phyloP scores from a whole-genome alignment of 495 filamentous ascomycete species.

The Podospora fimiseda region DNA sequence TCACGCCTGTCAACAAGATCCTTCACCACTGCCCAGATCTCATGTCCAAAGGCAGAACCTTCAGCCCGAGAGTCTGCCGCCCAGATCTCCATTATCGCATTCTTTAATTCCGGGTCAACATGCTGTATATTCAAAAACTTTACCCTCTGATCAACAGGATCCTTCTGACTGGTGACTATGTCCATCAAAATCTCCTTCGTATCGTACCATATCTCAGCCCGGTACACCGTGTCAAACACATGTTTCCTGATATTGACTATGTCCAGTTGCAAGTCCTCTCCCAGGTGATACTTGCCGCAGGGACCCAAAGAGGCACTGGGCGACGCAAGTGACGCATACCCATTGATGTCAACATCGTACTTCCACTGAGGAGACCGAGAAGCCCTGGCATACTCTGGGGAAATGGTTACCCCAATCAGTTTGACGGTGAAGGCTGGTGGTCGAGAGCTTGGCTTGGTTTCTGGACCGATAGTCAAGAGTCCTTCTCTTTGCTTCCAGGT shows the following conservation, averaged over 20 bases:
- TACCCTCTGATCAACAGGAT: slow-evolving; percentile 22
- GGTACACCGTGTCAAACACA: slow-evolving; percentile 30
- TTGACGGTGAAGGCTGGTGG: slow-evolving; percentile 19
- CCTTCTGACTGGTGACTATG: slow-evolving; percentile 19
- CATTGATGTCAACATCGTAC: slow-evolving; percentile 9
- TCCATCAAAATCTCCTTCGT: slow-evolving; percentile 38
- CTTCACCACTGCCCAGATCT: slow-evolving; percentile 13
- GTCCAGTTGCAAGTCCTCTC: slow-evolving; percentile 29
- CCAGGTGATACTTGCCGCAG: slow-evolving; percentile 30
- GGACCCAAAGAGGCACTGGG: no score
- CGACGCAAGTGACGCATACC: slow-evolving; percentile 12
- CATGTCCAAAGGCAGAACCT: slow-evolving; percentile 12
- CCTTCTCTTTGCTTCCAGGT: slow-evolving; percentile 21
- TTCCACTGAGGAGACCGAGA: not conserved
- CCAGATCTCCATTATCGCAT: slow-evolving; percentile 40
- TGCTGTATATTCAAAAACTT: slow-evolving; percentile 28
- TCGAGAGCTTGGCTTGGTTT: slow-evolving; percentile 14
- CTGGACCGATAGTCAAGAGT: slow-evolving; percentile 20
- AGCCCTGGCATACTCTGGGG: slow-evolving; percentile 1
- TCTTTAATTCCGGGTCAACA: slow-evolving; percentile 29
- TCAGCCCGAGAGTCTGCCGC: slow-evolving; percentile 30
- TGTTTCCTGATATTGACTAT: slow-evolving; percentile 22
- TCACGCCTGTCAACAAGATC: not conserved
- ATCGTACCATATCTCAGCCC: slow-evolving; percentile 37
- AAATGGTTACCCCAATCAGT: slow-evolving; percentile 14